phyloP scores from a whole-genome alignment of 2,329 filamentous ascomycete species.

The Colletotrichum sp. region DNA sequence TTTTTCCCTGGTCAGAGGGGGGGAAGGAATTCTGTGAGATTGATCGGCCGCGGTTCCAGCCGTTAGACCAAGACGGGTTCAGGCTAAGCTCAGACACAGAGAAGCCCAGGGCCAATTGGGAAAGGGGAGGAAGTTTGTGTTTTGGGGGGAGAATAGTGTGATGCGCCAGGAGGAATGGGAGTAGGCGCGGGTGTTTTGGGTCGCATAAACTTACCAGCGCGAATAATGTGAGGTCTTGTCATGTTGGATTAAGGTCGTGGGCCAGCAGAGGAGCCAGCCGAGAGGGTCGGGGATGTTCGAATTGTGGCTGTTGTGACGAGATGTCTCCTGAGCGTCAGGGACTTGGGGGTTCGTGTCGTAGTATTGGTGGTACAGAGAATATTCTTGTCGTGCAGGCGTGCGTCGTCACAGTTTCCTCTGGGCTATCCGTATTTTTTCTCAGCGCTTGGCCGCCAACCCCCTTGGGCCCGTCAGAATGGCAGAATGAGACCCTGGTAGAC shows the following conservation, averaged over 20 bases:
- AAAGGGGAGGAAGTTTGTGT: slow-evolving; percentile 3
- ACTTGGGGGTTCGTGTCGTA: neutral
- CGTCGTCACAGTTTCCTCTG: slow-evolving; percentile 8
- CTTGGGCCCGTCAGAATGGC: slow-evolving; percentile 8
- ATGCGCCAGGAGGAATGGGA: slow-evolving; percentile 17
- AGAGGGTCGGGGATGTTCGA: neutral
- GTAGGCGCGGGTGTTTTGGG: slow-evolving; percentile 19
- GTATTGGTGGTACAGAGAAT: neutral
- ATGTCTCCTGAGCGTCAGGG: neutral
- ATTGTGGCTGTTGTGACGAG: slow-evolving; percentile 1
- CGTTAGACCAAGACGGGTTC: slow-evolving; percentile 18
- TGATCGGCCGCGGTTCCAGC: slow-evolving; percentile 18
- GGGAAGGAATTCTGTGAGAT: slow-evolving; percentile 13
- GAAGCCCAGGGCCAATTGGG: slow-evolving; percentile 9
- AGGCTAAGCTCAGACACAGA: slow-evolving; percentile 20
- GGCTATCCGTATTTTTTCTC: neutral
- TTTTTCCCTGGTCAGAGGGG: neutral
- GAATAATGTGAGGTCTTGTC: slow-evolving; percentile 65
- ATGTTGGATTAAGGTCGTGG: slow-evolving; percentile 43
- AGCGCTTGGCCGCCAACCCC: slow-evolving; percentile 10
- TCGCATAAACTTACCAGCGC: slow-evolving; percentile 55
- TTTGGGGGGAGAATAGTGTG: slow-evolving; percentile 10
- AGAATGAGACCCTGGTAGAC: slow-evolving; percentile 10
- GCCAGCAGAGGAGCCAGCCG: slow-evolving; percentile 13
- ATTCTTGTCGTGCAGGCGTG: neutral